Conservation (phyloP, 495 filamentous ascomycete species). For the Letharia columbiana region DNA sequence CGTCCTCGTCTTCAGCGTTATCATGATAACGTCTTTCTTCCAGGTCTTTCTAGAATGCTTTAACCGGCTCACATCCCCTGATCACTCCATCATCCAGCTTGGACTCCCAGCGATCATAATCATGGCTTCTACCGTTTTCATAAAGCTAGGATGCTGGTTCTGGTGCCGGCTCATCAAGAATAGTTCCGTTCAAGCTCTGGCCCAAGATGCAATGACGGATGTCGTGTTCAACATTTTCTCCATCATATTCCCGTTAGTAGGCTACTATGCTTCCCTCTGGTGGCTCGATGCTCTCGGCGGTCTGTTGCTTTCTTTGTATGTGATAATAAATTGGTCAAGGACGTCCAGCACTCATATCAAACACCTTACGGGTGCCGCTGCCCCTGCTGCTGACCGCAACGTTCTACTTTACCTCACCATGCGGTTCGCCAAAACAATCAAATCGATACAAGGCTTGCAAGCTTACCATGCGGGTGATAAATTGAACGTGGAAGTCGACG, state of each 20-base stretch:
- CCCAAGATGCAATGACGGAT: conserved; percentile 57
- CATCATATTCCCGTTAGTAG: conserved; percentile 71
- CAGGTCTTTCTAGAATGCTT: conserved; percentile 73
- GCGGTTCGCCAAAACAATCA: conserved; percentile 84
- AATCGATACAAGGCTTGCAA: conserved; percentile 77
- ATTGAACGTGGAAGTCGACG: conserved; percentile 75
- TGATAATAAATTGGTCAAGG: conserved; percentile 76
- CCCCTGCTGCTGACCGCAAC: conserved; percentile 71
- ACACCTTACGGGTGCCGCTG: conserved; percentile 74
- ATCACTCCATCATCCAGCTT: conserved; percentile 64
- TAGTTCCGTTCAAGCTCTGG: conserved; percentile 78
- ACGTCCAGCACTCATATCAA: conserved; percentile 73
- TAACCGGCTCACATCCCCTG: conserved; percentile 49
- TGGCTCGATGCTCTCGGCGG: conserved; percentile 82
- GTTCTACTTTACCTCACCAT: conserved; percentile 86
- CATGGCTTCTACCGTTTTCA: conserved; percentile 67
- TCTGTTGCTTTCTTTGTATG: conserved; percentile 66
- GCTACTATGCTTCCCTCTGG: conserved; percentile 69
- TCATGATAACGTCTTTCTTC: conserved; percentile 82
- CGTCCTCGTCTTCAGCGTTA: conserved; percentile 69
- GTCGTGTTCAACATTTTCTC: conserved; percentile 90
- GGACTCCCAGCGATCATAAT: conserved; percentile 66
- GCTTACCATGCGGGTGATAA: conserved; percentile 88
- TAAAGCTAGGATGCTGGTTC: conserved; percentile 78
- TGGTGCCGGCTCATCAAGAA: conserved; percentile 88